Conservation (phyloP, 2,329 filamentous ascomycete species). For the Monosporascus cannonballus region DNA sequence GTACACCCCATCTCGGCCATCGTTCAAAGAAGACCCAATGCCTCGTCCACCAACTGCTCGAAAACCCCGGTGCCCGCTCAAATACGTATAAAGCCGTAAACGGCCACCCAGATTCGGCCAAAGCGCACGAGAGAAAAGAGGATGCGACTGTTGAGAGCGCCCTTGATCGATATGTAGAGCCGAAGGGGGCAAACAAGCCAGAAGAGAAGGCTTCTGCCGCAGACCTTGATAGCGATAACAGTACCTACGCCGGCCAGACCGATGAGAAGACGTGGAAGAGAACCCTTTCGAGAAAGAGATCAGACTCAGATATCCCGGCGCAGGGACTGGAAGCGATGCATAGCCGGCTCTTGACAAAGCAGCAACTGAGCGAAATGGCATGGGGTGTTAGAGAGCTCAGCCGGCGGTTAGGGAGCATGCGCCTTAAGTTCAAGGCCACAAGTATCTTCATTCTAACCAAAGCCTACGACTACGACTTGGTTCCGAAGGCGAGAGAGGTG, state of each 20-base stretch:
- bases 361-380: slow-evolving; percentile 93
- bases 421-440: slow-evolving; percentile 73
- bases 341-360: slow-evolving; percentile 83
- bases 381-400: slow-evolving; percentile 90
- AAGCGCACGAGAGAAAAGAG: slow-evolving; percentile 6
- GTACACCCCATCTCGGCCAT: slow-evolving; percentile 28
- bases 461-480: slow-evolving; percentile 76
- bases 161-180: slow-evolving; percentile 26
- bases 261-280: slow-evolving; percentile 52
- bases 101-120: slow-evolving; percentile 10
- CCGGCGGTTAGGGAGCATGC: slow-evolving; percentile 76
- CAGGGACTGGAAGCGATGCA: slow-evolving; percentile 32
- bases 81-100: slow-evolving; percentile 32
- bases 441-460: slow-evolving; percentile 88
- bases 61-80: slow-evolving; percentile 30
- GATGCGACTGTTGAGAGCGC: slow-evolving; percentile 22
- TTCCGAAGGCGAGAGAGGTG: slow-evolving; percentile 70
- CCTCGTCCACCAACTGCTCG: slow-evolving; percentile 59
- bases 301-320: slow-evolving; percentile 33
- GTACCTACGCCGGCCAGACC: slow-evolving; percentile 41
- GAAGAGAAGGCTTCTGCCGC: slow-evolving; percentile 19
- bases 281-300: slow-evolving; percentile 37
- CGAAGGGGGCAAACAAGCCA: slow-evolving; percentile 24
- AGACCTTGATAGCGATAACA: slow-evolving; percentile 34
- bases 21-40: slow-evolving; percentile 46